Base-by-base conservation (phyloP, 2,329 filamentous ascomycete genomes). In the Aspergillus ibericus region DNA sequence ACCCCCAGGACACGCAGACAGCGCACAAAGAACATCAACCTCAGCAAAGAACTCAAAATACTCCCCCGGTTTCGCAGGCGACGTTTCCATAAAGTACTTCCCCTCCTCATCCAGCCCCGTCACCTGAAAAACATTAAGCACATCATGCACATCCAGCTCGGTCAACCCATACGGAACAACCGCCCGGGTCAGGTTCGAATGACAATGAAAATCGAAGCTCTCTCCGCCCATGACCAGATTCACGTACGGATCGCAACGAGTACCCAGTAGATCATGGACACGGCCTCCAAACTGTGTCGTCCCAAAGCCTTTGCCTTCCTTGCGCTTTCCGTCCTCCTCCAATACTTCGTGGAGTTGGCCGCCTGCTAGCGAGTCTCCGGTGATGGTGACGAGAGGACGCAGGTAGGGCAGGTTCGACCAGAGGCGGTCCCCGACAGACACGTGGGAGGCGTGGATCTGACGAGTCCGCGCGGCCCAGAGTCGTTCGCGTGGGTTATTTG, bases 81-180 rank as follows among this genome's bases (percentile, higher is more conserved):
- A 80, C 8, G 80, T 73, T 52, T 79, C 77, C 80, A 96, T 96
- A 60, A 91, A 93, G 65, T 93, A 93, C 53, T 86, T 83, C 0
- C 89, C 90, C 59, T 88, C 69, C 54, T 83, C 80, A 67, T 95
- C 88, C 48, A 95, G 71, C 0, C 91, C 90, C 0, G 91, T 95
- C 6, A 93, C 90, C 72, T 96, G 91, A 70, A 96, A 95, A 3
- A 96, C 80, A 68, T 96, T 96, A 55, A 96, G 81, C 0, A 96
- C 91, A 71, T 96, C 91, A 68, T 96, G 91, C 1, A 95, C 85
- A 69, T 95, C 90, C 29, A 80, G 79, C 74, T 95, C 91, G 5
- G 80, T 82, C 42, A 95, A 72, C 0, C 90, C 89, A 60, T 81
- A 87, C 0, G 88, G 87, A 1, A 87, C 61, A 2, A 95, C 84